Percentiles rank a stretch among this genome's conserved stretches.
Evolutionary conservation across 208 protist species (phyloP).

Genomic region (Trypanosoma melophagium): DNA sequence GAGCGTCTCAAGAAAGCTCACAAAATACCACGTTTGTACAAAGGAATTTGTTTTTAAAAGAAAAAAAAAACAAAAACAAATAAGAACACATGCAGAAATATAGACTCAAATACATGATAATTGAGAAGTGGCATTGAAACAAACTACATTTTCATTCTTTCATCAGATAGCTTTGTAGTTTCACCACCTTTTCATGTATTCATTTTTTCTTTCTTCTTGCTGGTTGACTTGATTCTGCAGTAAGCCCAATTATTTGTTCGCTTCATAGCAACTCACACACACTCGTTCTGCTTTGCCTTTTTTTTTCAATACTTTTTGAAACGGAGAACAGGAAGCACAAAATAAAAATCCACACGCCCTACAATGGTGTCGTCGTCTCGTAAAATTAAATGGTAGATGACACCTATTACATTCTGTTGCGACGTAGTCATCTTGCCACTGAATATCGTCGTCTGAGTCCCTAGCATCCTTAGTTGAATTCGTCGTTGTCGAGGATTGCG

Average conservation of each 20-base stretch:
- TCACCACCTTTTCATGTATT: background rate
- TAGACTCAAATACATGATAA: no score
- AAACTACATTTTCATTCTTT: no score
- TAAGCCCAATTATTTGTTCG: conserved; percentile 11
- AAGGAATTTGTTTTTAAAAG: no score
- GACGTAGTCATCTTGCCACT: conserved; percentile 79
- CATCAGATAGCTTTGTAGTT: background rate
- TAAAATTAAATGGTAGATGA: conserved; percentile 62
- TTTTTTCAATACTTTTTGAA: conserved; percentile 46
- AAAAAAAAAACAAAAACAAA: no score
- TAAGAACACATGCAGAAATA: no score
- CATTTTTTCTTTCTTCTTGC: conserved; percentile 32
- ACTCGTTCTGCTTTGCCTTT: conserved; percentile 45
- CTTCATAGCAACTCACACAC: conserved; percentile 63
- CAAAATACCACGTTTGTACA: no score
- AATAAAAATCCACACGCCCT: conserved; percentile 85
- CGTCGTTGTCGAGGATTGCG: background rate
- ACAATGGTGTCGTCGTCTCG: conserved; percentile 79
- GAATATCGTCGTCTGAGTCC: conserved; percentile 60
- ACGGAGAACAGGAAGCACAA: conserved; percentile 70
- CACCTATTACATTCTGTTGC: conserved; percentile 75
- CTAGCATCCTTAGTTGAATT: conserved; percentile 32
- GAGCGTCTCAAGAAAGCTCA: no score
- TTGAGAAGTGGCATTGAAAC: no score
- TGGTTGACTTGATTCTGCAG: conserved; percentile 19